Conservation (phyloP, 495 filamentous ascomycete species). For the Talaromyces adpressus region DNA sequence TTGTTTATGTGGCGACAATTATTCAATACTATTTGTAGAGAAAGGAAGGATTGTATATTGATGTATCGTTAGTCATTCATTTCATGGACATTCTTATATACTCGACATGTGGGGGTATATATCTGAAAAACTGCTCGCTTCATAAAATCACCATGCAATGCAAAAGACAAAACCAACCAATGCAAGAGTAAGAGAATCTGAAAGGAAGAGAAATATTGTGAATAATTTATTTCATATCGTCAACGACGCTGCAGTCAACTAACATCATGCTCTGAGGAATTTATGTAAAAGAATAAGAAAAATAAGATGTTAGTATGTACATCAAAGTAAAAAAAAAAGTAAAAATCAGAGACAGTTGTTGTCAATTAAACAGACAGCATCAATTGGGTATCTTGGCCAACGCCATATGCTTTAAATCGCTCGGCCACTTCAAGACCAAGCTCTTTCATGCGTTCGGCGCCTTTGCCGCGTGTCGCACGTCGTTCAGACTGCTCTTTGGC, state of each 20-base stretch:
- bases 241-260: background rate
- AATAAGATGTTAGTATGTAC: conserved; percentile 27
- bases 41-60: background rate
- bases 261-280: conserved; percentile 5
- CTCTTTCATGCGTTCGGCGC: conserved; percentile 89
- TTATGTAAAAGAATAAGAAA: background rate
- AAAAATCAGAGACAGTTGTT: conserved; percentile 16
- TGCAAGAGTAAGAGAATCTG: background rate
- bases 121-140: background rate
- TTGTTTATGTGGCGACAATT: background rate
- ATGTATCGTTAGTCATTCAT: background rate
- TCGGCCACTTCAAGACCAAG: conserved; percentile 81
- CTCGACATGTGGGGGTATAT: background rate
- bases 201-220: background rate
- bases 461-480: conserved; percentile 67
- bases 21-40: background rate
- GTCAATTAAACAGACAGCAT: conserved; percentile 67
- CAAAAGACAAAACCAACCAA: background rate
- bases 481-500: conserved; percentile 53
- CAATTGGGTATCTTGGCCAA: conserved; percentile 57
- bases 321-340: conserved; percentile 24
- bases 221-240: background rate
- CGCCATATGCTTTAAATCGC: conserved; percentile 57
- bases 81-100: conserved; percentile 2
- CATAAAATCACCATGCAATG: background rate